Conservation (phyloP, 257 asterid genomes). For the Penstemon davidsonii region DNA sequence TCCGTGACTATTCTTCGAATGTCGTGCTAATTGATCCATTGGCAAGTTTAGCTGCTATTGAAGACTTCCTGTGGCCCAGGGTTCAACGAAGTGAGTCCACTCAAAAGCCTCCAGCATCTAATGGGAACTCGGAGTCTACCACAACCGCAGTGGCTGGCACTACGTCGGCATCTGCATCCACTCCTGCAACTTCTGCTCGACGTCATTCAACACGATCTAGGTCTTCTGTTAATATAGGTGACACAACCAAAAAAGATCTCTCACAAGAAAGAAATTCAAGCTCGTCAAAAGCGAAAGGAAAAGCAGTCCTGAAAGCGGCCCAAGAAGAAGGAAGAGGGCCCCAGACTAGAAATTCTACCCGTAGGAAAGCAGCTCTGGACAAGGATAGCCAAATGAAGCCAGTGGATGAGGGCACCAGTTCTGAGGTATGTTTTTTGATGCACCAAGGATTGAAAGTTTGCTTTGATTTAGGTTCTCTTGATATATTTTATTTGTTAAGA, state of each 20-base stretch:
- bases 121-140: conserved; percentile 65
- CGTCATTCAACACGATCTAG: conserved; percentile 76
- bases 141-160: conserved; percentile 51
- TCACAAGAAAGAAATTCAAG: conserved; percentile 55
- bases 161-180: conserved; percentile 54
- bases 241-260: conserved; percentile 55
- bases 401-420: conserved; percentile 70
- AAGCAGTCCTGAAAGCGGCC: conserved; percentile 72
- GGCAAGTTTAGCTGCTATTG: conserved; percentile 92
- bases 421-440: conserved; percentile 63
- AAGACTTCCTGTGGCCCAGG: conserved; percentile 91
- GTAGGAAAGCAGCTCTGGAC: conserved; percentile 79
- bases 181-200: conserved; percentile 61
- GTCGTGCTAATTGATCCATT: conserved; percentile 86
- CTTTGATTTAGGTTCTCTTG: background rate
- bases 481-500: background rate
- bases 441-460: background rate
- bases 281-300: conserved; percentile 81
- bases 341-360: conserved; percentile 81
- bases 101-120: conserved; percentile 62
- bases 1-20: conserved; percentile 93
- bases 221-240: conserved; percentile 63
- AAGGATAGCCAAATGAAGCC: conserved; percentile 73
- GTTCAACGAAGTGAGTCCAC: conserved; percentile 71
- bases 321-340: conserved; percentile 82